Evolutionary conservation across 2,329 filamentous ascomycete species (phyloP).

Genomic region (Aspergillus persii): DNA sequence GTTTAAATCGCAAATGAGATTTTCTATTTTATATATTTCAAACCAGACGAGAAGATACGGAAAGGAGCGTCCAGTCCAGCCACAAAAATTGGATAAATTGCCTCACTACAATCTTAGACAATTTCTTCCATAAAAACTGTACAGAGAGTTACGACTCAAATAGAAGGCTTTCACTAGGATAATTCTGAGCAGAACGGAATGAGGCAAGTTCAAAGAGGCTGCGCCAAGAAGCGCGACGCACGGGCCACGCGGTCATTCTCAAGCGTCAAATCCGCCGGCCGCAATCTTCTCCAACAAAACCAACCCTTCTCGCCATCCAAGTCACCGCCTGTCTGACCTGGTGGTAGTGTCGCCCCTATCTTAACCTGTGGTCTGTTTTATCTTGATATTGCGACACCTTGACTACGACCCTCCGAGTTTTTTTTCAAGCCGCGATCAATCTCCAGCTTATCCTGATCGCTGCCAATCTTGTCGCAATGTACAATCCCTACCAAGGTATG

Average conservation of each 20-base stretch:
- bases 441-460: not conserved
- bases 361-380: not conserved
- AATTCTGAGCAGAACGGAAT: no score
- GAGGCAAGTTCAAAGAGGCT: no score
- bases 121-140: no score
- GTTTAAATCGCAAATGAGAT: no score
- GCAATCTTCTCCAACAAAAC: conserved; percentile 4
- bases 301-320: not conserved
- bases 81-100: no score
- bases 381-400: not conserved
- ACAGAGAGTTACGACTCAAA: no score
- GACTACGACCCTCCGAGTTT: not conserved
- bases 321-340: not conserved
- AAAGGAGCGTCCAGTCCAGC: no score
- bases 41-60: no score
- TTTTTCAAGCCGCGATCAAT: not conserved
- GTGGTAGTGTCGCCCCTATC: not conserved
- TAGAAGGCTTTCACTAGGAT: no score
- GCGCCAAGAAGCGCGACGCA: conserved; percentile 8
- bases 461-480: conserved; percentile 34
- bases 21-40: no score
- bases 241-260: conserved; percentile 17
- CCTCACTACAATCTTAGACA: no score
- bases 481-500: conserved; percentile 46
- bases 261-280: conserved; percentile 12